Evolutionary conservation across 495 filamentous ascomycete genomes (phyloP), one percentile per base, ranked within the genome.

Genomic region (Bacidia gigantensis): DNA sequence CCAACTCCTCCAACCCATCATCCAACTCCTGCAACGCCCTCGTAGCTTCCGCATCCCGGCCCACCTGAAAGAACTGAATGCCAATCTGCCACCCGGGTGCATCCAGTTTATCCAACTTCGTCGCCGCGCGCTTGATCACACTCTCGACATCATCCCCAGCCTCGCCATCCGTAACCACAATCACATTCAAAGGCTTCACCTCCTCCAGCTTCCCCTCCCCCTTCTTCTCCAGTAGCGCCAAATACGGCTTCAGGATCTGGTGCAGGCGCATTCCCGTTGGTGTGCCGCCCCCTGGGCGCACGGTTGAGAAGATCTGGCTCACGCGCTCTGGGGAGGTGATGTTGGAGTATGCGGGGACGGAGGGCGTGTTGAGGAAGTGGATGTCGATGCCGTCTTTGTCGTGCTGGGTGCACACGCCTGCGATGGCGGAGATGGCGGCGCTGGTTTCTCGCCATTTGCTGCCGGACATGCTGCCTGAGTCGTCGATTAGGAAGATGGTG

Each of bases 11-110:
- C 26, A 97, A 65, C 17, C 75, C 76, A 67, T 97, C 86, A 62
- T 98, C 92, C 39, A 98, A 69, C 42, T 82, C 77, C 67, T 78
- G 64, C 51, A 95, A 67, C 56, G 82, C 80, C 64, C 70, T 62
- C 29, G 69, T 68, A 0, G 89, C 92, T 0, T 58, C 67, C 3
- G 64, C 56, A 59, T 95, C 88, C 26, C 79, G 73, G 45, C 92
- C 92, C 50, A 97, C 84, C 69, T 98, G 92, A 69, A 98, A 92
- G 69, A 98, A 96, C 67, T 98, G 92, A 52, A 98, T 81, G 11
- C 93, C 92, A 11, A 96, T 72, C 68, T 98, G 92, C 74, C 86
- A 85, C 22, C 87, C 74, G 26, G 82, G 78, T 0, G 89, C 89
- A 29, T 81, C 73, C 3, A 83, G 63, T 17, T 63, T 67, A 62